Base-by-base conservation (phyloP, 2,329 filamentous ascomycete species). In the Aureobasidium subglaciale region DNA sequence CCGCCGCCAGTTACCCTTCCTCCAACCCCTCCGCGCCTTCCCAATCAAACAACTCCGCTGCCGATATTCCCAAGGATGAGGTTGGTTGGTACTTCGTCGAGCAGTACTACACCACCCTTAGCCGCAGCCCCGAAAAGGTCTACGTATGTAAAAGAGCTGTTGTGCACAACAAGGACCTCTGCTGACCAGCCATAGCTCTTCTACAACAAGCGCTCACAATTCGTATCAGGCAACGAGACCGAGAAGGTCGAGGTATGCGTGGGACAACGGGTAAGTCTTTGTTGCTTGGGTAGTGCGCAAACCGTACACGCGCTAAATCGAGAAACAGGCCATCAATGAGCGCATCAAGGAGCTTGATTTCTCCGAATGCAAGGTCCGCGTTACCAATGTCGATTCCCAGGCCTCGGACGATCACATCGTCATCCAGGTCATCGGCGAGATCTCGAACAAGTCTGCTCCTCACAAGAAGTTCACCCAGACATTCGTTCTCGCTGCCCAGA, bases 71-170 rank as follows among this genome's bases (percentile, higher is more conserved):
- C 65, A 96, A 96, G 78, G 90, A 96, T 71, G 90, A 97, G 77
- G 90, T 99, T 63, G 93, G 90, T 73, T 99, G 93, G 93, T 97
- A 92, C 77, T 99, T 99, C 65, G 93, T 99, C 58, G 91, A 97
- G 81, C 90, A 96, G 74, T 99, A 96, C 80, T 99, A 99, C 77
- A 97, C 89, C 64, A 99, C 90, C 60, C 77, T 99, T 68, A 96
- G 91, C 83, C 91, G 92, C 75, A 88, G 79, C 63, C 91, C 93
- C 20, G 90, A 96, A 70, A 95, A 93, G 75, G 87, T 99, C 66
- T 92, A 90, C 69, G 76, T 79, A 68, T n/a, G 50, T 54, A 8
- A 34, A 65, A 25, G 16, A 41, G 16, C 10, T 20, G 10, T 11
- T 13, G 20, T 29, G 5, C 16, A 7, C 16, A 27, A 29, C 8